Evolutionary conservation across 805 yeast species (phyloP).

Genomic region (Kuraishia borneana): DNA sequence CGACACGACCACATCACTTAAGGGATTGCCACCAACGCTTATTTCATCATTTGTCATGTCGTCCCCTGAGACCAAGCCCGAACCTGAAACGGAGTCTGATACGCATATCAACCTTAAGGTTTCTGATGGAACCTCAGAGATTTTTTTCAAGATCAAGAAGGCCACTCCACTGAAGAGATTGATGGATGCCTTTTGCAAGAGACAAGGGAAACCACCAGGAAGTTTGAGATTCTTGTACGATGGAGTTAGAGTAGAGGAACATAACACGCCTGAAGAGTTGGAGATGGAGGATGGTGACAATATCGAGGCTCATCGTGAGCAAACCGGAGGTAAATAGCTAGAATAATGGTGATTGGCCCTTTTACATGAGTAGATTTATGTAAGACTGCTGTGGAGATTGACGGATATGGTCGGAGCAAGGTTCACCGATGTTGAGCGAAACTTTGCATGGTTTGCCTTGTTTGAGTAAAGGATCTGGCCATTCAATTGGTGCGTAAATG

Average conservation of each 20-base stretch:
- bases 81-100: constrained; percentile 39
- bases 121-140: constrained; percentile 87
- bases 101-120: constrained; percentile 91
- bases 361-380: no score
- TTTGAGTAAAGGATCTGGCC: no score
- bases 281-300: constrained; percentile 94
- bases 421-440: no score
- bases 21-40: no score
- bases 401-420: no score
- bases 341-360: no score
- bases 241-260: constrained; percentile 81
- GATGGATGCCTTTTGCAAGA: constrained; percentile 96
- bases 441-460: no score
- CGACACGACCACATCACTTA: no score
- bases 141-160: constrained; percentile 89
- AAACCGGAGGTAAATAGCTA: constrained; percentile 47
- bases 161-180: constrained; percentile 87
- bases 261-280: constrained; percentile 85
- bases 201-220: constrained; percentile 84
- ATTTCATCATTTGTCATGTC: no score
- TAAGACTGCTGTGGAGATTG: no score
- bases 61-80: constrained; percentile 26
- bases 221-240: constrained; percentile 85
- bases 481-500: no score
- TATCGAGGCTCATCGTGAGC: constrained; percentile 96